Percentiles rank a stretch among this genome's conserved stretches.
Conservation (phyloP, 2,329 filamentous ascomycete species). For the Periconia macrospinosa region DNA sequence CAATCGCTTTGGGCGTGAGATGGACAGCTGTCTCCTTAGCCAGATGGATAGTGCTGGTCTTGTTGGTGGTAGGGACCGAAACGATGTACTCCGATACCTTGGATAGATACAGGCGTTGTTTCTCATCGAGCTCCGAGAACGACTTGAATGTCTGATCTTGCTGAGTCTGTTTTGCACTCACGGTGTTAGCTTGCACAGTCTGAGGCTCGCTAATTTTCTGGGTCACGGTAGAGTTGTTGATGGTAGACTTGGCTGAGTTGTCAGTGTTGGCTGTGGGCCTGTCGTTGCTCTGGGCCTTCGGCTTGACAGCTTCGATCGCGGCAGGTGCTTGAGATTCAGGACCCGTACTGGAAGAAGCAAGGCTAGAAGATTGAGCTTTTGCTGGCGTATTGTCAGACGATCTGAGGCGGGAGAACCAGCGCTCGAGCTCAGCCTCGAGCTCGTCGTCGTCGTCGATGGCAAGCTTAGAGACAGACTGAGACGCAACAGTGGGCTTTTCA, state of each 20-base stretch:
- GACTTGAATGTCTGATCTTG: not conserved
- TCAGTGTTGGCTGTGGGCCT: not conserved
- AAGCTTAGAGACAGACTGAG: not conserved
- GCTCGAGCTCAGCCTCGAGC: not conserved
- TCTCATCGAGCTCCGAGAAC: not conserved
- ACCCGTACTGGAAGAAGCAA: not conserved
- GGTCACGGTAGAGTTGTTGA: too few relatives aligned
- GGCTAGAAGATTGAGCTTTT: not conserved
- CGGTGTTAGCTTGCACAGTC: not conserved
- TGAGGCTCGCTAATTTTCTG: not conserved
- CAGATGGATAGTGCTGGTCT: not conserved
- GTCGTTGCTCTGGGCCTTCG: not conserved
- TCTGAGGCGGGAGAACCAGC: not conserved
- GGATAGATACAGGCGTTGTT: not conserved
- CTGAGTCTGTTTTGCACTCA: not conserved
- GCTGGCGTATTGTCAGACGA: not conserved
- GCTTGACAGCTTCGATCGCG: not conserved
- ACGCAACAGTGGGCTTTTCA: not conserved
- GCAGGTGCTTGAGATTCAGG: not conserved
- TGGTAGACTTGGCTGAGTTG: too few relatives aligned
- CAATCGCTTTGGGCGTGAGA: slow-evolving; percentile 6
- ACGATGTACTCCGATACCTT: slow-evolving; percentile 49
- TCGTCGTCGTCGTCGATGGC: not conserved
- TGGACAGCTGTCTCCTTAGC: slow-evolving; percentile 14
- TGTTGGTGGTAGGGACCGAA: slow-evolving; percentile 40